Evolutionary conservation across 805 yeast species (phyloP).

Genomic region (Saccharomycopsis selenospora): DNA sequence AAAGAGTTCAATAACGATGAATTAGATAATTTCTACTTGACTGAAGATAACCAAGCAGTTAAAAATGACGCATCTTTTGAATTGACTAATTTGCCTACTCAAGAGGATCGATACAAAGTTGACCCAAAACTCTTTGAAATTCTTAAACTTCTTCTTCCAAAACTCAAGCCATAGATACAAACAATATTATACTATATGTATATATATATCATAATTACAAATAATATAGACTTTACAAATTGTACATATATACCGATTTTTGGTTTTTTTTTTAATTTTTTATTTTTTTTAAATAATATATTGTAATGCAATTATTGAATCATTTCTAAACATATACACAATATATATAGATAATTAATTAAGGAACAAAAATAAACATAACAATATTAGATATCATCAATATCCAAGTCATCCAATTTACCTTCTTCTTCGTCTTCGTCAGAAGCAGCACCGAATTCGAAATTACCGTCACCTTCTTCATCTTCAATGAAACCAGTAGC

Average conservation of each 20-base stretch:
- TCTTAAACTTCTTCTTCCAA: background rate
- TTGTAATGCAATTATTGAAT: background rate
- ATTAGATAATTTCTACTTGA: background rate
- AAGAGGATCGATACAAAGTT: constrained; percentile 1
- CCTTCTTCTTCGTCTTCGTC: constrained; percentile 69
- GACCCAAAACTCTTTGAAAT: background rate
- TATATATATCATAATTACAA: background rate
- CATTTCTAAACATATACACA: background rate
- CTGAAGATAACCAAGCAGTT: background rate
- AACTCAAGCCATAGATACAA: background rate
- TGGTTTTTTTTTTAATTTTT: too few species aligned
- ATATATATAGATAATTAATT: too few species aligned
- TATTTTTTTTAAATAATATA: too few species aligned
- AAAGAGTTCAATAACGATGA: background rate
- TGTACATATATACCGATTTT: too few species aligned
- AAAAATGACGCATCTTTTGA: background rate
- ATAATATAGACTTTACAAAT: too few species aligned
- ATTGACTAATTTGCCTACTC: background rate
- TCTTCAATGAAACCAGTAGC: constrained; percentile 95
- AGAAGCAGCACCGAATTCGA: constrained; percentile 93
- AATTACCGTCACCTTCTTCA: constrained; percentile 95
- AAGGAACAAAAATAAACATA: background rate
- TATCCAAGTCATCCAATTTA: constrained; percentile 59
- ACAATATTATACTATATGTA: background rate
- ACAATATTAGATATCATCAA: constrained; percentile 74